These are phyloP conservation scores for Entrophospora sp. DNA, from an alignment of 192 early-diverging fungal genomes.

Conservation along the genomic window DNA sequence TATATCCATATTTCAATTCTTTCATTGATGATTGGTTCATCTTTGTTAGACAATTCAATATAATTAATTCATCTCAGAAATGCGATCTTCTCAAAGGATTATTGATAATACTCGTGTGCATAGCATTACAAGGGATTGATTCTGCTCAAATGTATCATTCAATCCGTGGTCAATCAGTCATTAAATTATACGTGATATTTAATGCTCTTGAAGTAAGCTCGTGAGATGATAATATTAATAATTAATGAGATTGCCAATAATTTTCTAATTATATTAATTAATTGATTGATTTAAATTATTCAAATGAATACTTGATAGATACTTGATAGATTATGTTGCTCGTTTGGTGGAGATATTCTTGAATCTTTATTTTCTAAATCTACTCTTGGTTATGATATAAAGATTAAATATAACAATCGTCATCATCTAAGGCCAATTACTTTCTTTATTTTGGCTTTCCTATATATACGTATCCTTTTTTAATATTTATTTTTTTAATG, in stretches of 20 bases:
- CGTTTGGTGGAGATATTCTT: constrained; percentile 90
- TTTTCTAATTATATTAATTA: not conserved
- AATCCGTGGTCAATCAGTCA: constrained; percentile 88
- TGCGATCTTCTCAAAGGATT: constrained; percentile 86
- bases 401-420: constrained; percentile 24
- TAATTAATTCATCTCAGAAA: constrained; percentile 74
- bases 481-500: too few relatives aligned
- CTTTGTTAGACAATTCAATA: constrained; percentile 16
- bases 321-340: constrained; percentile 85
- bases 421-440: constrained; percentile 40
- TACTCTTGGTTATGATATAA: constrained; percentile 38
- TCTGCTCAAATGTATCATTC: constrained; percentile 87
- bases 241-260: not conserved
- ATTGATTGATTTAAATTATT: too few relatives aligned
- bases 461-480: constrained; percentile 64
- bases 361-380: constrained; percentile 87
- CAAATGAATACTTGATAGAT: constrained; percentile 38
- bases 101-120: constrained; percentile 66
- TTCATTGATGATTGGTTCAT: too few relatives aligned
- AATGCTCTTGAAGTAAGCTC: constrained; percentile 77
- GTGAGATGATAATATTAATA: not conserved
- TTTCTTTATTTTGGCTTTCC: constrained; percentile 64
- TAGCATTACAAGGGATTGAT: constrained; percentile 73
- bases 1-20: too few relatives aligned
- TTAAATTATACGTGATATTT: constrained; percentile 98